These are phyloP conservation scores for Cryptococcus wingfieldii DNA, from an alignment of 1,284 basidiomycete genomes.

Conservation along the genomic window DNA sequence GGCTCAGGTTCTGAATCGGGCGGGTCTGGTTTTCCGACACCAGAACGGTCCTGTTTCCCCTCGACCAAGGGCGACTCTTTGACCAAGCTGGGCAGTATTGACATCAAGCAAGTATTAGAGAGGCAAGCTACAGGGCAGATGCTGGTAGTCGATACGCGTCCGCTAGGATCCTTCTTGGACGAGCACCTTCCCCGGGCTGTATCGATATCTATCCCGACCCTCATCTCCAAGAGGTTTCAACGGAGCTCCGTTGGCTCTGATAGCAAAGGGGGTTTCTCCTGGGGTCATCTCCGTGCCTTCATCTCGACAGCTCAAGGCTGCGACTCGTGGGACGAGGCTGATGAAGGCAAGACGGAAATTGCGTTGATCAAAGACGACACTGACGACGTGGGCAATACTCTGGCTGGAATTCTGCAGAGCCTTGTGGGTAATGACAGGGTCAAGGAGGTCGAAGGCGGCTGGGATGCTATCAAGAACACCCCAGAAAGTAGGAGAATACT, in stretches of 20 bases:
- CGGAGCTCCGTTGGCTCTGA: slow-evolving; percentile 54
- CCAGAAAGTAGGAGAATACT: slow-evolving; percentile 6
- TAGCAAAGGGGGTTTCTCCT: slow-evolving; percentile 32
- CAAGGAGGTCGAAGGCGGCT: slow-evolving; percentile 32
- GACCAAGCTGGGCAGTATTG: slow-evolving; percentile 11
- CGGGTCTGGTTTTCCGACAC: slow-evolving; percentile 13
- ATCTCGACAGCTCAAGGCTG: slow-evolving; percentile 70
- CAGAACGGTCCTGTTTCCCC: slow-evolving; percentile 6
- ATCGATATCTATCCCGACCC: slow-evolving; percentile 75
- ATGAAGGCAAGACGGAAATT: slow-evolving; percentile 20
- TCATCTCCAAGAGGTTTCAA: slow-evolving; percentile 75
- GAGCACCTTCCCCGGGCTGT: slow-evolving; percentile 64
- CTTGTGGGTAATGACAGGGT: slow-evolving; percentile 21
- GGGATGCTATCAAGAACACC: slow-evolving; percentile 20
- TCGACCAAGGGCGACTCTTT: slow-evolving; percentile 3
- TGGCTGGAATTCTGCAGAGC: slow-evolving; percentile 21
- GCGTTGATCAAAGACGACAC: slow-evolving; percentile 31
- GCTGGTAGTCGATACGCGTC: slow-evolving; percentile 73
- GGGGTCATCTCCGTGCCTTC: slow-evolving; percentile 67
- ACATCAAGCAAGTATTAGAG: slow-evolving; percentile 4
- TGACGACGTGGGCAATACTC: slow-evolving; percentile 19
- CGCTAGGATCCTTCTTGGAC: slow-evolving; percentile 60
- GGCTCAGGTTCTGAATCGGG: slow-evolving; percentile 19
- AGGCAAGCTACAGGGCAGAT: slow-evolving; percentile 9
- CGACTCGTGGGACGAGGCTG: slow-evolving; percentile 57